Evolutionary conservation across 2,329 filamentous ascomycete genomes (phyloP).

Genomic region (Graphilbum sp.): DNA sequence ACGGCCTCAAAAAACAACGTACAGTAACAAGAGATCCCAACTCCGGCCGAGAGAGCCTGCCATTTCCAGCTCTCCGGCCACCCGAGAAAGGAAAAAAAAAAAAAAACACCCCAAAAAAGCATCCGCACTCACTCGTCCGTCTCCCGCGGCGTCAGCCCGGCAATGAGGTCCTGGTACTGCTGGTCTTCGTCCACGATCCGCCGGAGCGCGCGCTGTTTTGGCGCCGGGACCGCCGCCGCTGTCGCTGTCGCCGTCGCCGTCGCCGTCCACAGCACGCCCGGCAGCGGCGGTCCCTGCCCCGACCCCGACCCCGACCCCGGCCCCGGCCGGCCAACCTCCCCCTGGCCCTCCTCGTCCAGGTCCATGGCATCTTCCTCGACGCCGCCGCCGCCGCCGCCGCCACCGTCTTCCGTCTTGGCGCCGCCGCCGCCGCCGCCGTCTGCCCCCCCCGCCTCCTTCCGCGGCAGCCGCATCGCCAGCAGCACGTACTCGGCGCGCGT

Average conservation of each 20-base stretch:
- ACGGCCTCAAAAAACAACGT: too few species aligned
- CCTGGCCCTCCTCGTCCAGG: not conserved
- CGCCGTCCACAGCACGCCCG: slow-evolving; percentile 11
- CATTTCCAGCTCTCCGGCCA: too few species aligned
- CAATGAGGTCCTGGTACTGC: slow-evolving; percentile 29
- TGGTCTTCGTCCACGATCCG: slow-evolving; percentile 24
- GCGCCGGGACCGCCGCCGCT: slow-evolving; percentile 3
- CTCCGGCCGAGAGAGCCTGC: too few species aligned
- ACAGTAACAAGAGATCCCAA: too few species aligned
- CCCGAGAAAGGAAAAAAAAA: too few species aligned
- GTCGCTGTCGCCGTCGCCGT: slow-evolving; percentile 1
- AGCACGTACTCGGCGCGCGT: slow-evolving; percentile 51
- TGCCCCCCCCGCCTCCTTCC: slow-evolving; percentile 14
- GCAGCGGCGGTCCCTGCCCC: too few species aligned
- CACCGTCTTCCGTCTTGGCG: not conserved
- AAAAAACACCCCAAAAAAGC: too few species aligned
- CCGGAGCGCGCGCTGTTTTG: slow-evolving; percentile 2
- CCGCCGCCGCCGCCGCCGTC: not conserved
- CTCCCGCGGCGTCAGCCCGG: slow-evolving; percentile 18
- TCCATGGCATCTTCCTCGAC: slow-evolving; percentile 5
- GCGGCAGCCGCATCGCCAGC: slow-evolving; percentile 49
- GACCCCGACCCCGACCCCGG: too few species aligned
- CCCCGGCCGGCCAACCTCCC: slow-evolving; percentile 3
- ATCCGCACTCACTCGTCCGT: slow-evolving; percentile 6
- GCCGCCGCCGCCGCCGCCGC: not conserved